Conservation (phyloP, 345 rosid species). For the Linum trigynum region DNA sequence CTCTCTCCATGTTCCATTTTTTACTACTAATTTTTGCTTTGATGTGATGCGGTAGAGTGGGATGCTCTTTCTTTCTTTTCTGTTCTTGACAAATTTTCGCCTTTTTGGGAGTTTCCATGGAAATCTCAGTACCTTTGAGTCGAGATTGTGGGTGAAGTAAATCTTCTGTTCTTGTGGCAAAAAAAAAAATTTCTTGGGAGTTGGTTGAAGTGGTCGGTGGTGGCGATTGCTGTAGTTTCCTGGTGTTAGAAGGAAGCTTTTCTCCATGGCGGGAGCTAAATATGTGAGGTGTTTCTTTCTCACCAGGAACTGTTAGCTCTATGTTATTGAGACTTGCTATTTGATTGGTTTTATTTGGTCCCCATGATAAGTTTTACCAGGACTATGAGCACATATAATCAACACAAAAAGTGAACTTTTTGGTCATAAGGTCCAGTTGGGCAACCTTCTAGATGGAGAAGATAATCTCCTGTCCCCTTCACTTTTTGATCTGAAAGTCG, state of each 20-base stretch:
- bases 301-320: background rate
- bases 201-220: constrained; percentile 8
- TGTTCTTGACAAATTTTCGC: background rate
- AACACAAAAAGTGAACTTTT: no score
- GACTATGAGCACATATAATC: no score
- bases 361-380: no score
- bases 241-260: background rate
- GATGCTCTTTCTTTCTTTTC: background rate
- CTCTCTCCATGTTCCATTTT: no score
- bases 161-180: background rate
- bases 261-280: background rate
- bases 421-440: background rate
- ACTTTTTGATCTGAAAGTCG: background rate
- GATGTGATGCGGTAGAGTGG: background rate
- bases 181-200: background rate
- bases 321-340: no score
- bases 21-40: background rate
- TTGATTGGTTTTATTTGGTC: no score
- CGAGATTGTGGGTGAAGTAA: background rate
- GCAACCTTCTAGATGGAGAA: background rate
- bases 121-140: background rate
- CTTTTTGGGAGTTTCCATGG: no score
- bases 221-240: background rate
- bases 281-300: background rate
- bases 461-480: background rate